A percentile compares a stretch with the other conserved stretches of the same genome.
Conservation (phyloP, 2,329 filamentous ascomycete species). For the Chaetomiaceae sp. region DNA sequence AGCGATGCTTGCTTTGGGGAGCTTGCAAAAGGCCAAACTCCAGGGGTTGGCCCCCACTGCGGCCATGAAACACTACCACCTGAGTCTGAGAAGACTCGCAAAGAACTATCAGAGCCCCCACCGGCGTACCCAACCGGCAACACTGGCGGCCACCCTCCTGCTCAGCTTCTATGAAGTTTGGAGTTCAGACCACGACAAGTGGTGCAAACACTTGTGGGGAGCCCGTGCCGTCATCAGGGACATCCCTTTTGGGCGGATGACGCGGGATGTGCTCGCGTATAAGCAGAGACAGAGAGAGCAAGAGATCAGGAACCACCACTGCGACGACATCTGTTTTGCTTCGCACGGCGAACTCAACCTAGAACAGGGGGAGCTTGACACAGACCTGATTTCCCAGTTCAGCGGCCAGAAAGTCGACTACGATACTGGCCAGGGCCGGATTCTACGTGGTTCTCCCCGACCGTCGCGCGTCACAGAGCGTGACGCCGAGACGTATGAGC, state of each 20-base stretch:
- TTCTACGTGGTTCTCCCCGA: slow-evolving; percentile 17
- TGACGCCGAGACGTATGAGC: slow-evolving; percentile 76
- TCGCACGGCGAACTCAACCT: slow-evolving; percentile 13
- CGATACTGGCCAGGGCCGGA: slow-evolving; percentile 34
- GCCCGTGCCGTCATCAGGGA: slow-evolving; percentile 78
- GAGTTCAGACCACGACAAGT: slow-evolving; percentile 90
- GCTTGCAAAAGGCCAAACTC: slow-evolving; percentile 80
- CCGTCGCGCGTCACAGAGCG: slow-evolving; percentile 38
- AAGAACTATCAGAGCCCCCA: slow-evolving; percentile 65
- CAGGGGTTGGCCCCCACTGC: slow-evolving; percentile 69
- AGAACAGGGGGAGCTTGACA: slow-evolving; percentile 31
- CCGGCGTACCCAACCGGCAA: slow-evolving; percentile 69
- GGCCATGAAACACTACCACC: slow-evolving; percentile 87
- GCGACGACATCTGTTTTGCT: slow-evolving; percentile 17
- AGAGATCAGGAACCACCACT: slow-evolving; percentile 29
- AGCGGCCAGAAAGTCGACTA: slow-evolving; percentile 37
- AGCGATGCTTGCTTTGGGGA: slow-evolving; percentile 81
- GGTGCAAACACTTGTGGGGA: slow-evolving; percentile 87
- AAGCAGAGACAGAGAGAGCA: slow-evolving; percentile 44
- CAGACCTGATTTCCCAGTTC: slow-evolving; percentile 38
- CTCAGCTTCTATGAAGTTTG: slow-evolving; percentile 92
- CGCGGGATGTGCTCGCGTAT: slow-evolving; percentile 62
- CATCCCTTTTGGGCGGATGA: slow-evolving; percentile 71
- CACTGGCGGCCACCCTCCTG: slow-evolving; percentile 80
- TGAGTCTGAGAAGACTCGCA: slow-evolving; percentile 73